phyloP scores from a whole-genome alignment of 768 basidiomycete species.

The Lactarius indigo region DNA sequence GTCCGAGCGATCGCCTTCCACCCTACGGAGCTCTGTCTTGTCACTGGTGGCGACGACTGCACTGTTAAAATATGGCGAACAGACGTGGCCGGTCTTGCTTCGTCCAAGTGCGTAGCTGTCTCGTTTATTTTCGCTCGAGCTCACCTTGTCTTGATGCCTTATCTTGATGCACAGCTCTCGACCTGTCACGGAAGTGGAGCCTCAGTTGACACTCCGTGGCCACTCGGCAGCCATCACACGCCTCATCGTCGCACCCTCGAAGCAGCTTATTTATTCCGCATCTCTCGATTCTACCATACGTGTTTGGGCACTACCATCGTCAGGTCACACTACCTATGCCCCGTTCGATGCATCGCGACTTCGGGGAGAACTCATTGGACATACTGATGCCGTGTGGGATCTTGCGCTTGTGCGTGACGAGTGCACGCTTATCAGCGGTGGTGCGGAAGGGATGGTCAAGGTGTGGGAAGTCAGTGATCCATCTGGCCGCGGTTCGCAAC shows the following conservation, averaged over 20 bases:
- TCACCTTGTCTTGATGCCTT: constrained; percentile 22
- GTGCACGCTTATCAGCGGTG: constrained; percentile 81
- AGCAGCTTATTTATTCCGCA: constrained; percentile 80
- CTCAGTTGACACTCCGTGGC: constrained; percentile 88
- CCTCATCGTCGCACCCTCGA: constrained; percentile 73
- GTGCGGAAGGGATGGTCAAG: constrained; percentile 89
- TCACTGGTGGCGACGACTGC: constrained; percentile 93
- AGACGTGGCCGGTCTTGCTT: constrained; percentile 70
- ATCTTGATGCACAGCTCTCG: constrained; percentile 46
- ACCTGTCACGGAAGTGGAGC: constrained; percentile 83
- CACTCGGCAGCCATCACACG: constrained; percentile 91
- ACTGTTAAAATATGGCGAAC: constrained; percentile 96
- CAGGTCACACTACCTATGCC: constrained; percentile 84
- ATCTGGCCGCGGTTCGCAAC: constrained; percentile 55
- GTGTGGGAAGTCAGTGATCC: constrained; percentile 85
- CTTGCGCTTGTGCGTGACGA: constrained; percentile 81
- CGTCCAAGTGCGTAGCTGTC: constrained; percentile 61
- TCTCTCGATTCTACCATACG: constrained; percentile 93
- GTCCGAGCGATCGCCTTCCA: constrained; percentile 91
- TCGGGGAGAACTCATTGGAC: constrained; percentile 80
- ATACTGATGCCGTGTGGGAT: constrained; percentile 97
- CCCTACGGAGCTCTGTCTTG: constrained; percentile 77
- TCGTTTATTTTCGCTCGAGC: constrained; percentile 5
- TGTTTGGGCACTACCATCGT: constrained; percentile 78
- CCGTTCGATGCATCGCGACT: constrained; percentile 80